Evolutionary conservation across 78 protist species (phyloP).

Genomic region (Dictyostelium intermedium): DNA sequence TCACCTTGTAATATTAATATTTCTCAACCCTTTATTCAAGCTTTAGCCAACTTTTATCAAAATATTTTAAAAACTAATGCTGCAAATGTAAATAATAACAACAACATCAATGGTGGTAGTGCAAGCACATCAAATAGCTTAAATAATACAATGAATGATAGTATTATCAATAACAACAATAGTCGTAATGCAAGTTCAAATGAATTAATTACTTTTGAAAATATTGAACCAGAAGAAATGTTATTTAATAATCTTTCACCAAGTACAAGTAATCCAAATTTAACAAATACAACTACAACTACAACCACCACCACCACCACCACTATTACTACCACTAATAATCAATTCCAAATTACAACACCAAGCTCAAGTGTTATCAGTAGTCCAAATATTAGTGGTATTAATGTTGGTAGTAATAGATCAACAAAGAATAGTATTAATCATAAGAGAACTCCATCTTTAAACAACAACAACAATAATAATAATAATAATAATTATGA

Average conservation of each 20-base stretch:
- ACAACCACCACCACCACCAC: not conserved
- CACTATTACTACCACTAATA: not conserved
- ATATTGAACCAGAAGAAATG: not conserved
- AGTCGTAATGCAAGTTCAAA: not conserved
- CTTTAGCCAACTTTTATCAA: conserved; percentile 54
- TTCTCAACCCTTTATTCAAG: conserved; percentile 57
- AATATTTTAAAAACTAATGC: conserved; percentile 30
- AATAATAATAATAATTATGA: not conserved
- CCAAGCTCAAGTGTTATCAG: not conserved
- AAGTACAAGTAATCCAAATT: not conserved
- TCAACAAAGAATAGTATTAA: not conserved
- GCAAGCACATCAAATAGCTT: not conserved
- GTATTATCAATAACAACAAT: not conserved
- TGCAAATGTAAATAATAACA: not conserved
- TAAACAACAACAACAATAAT: not conserved
- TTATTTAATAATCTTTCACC: not conserved
- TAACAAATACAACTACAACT: not conserved
- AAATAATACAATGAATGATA: not conserved
- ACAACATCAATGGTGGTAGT: not conserved
- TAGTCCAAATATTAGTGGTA: conserved; percentile 3
- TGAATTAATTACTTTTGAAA: not conserved
- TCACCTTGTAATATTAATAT: conserved; percentile 43
- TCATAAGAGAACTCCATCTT: not conserved
- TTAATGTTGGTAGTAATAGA: not conserved
- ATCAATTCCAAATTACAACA: not conserved